Percentiles rank a stretch among this genome's conserved stretches.
Evolutionary conservation across 495 filamentous ascomycete genomes (phyloP).

Genomic region (Penicillium malachiteum): DNA sequence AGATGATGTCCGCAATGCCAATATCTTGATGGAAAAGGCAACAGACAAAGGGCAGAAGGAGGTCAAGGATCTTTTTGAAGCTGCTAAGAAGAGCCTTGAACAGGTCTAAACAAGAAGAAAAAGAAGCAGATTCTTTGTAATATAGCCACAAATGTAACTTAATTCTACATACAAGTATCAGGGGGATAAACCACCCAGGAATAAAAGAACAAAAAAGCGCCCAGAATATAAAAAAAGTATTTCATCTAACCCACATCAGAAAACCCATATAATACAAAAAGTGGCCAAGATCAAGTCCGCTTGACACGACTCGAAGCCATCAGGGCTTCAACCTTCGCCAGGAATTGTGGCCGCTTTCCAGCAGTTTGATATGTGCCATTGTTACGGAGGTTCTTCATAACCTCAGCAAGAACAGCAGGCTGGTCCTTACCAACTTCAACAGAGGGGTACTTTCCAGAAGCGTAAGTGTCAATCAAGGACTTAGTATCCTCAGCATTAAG

Average conservation of each 20-base stretch:
- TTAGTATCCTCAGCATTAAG: slow-evolving; percentile 58
- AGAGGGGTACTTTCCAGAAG: slow-evolving; percentile 50
- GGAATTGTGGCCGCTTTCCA: slow-evolving; percentile 41
- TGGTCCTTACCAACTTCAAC: slow-evolving; percentile 17
- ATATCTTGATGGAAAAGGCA: slow-evolving; percentile 70
- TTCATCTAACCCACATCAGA: slow-evolving; percentile 3
- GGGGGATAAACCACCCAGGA: background rate
- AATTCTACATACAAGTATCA: slow-evolving; percentile 18
- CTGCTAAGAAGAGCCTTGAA: slow-evolving; percentile 58
- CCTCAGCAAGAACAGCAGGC: slow-evolving; percentile 32
- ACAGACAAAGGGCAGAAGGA: slow-evolving; percentile 67
- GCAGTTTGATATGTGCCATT: slow-evolving; percentile 46
- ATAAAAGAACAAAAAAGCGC: slow-evolving; percentile 11
- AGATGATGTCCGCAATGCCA: slow-evolving; percentile 67
- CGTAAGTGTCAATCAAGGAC: slow-evolving; percentile 69
- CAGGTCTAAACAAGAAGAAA: slow-evolving; percentile 23
- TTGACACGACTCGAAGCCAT: slow-evolving; percentile 33
- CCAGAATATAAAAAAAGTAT: slow-evolving; percentile 2
- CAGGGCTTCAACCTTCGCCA: slow-evolving; percentile 45
- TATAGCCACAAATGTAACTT: slow-evolving; percentile 19
- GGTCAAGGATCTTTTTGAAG: slow-evolving; percentile 68
- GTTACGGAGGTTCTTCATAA: slow-evolving; percentile 40
- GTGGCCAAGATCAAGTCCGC: slow-evolving; percentile 17
- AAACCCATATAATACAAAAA: slow-evolving; percentile 30
- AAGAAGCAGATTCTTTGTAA: slow-evolving; percentile 3